A percentile compares a stretch with the other conserved stretches of the same genome.
phyloP scores from a whole-genome alignment of 495 filamentous ascomycete species.

The Penicillium ochrochloron region DNA sequence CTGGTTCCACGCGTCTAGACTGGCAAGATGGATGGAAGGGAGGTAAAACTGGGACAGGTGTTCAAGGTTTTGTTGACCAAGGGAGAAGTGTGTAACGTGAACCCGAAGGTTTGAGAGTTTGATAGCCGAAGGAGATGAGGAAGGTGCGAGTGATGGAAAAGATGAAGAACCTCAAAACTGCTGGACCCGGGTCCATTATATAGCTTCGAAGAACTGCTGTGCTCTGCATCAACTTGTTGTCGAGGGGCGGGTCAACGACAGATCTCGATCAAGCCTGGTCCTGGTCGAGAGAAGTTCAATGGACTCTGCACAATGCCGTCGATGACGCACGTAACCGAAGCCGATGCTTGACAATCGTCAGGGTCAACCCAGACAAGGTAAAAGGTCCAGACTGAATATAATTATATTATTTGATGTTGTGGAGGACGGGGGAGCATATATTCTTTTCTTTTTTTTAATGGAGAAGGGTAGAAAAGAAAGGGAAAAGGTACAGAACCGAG shows the following conservation, averaged over 20 bases:
- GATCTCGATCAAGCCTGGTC: slow-evolving; percentile 22
- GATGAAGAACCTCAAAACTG: slow-evolving; percentile 2
- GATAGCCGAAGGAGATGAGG: background rate
- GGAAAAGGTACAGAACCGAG: background rate
- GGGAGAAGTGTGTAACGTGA: background rate
- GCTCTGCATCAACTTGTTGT: slow-evolving; percentile 9
- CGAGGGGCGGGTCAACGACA: background rate
- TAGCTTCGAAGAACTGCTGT: slow-evolving; percentile 10
- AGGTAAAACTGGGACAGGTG: background rate
- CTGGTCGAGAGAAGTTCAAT: slow-evolving; percentile 16
- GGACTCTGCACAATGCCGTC: slow-evolving; percentile 24
- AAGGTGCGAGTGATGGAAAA: slow-evolving; percentile 5
- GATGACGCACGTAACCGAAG: slow-evolving; percentile 29
- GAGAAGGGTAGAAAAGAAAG: background rate
- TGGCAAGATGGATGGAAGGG: background rate
- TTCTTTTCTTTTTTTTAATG: background rate
- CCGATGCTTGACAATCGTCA: slow-evolving; percentile 10
- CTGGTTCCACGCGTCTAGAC: slow-evolving; percentile 13
- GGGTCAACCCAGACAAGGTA: background rate
- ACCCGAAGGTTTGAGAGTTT: slow-evolving; percentile 3
- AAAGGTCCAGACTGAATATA: slow-evolving; percentile 8
- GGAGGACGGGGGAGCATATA: background rate
- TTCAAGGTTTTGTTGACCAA: background rate
- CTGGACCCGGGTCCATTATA: slow-evolving; percentile 29
- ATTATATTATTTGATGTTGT: slow-evolving; percentile 5